Percentiles rank a stretch among this genome's conserved stretches.
Conservation (phyloP, 805 yeast species). For the Candida broadrunensis region DNA sequence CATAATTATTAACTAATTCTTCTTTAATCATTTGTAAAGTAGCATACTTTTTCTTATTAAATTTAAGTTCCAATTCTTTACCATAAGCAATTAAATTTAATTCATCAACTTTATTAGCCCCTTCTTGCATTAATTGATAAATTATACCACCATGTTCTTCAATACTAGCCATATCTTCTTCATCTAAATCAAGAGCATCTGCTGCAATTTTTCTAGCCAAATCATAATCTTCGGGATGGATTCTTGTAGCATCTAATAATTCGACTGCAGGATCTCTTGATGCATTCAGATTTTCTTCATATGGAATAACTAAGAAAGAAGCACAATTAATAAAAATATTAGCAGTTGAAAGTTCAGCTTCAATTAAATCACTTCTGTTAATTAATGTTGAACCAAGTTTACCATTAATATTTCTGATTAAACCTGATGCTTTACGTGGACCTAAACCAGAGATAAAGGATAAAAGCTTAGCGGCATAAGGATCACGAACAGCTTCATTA, state of each 20-base stretch:
- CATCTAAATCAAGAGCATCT: slow-evolving; percentile 94
- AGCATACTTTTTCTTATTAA: slow-evolving; percentile 69
- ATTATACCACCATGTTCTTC: slow-evolving; percentile 84
- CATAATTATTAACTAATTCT: slow-evolving; percentile 84
- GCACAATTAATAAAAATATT: slow-evolving; percentile 89
- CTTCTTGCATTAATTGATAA: slow-evolving; percentile 66
- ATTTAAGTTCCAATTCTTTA: slow-evolving; percentile 73
- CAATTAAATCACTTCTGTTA: slow-evolving; percentile 78
- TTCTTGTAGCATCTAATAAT: slow-evolving; percentile 87
- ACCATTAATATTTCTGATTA: slow-evolving; percentile 74
- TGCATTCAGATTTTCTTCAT: slow-evolving; percentile 52
- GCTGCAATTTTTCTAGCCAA: slow-evolving; percentile 97
- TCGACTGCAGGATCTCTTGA: slow-evolving; percentile 65
- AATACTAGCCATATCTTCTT: slow-evolving; percentile 80
- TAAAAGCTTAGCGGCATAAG: slow-evolving; percentile 65
- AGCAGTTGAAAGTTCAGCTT: slow-evolving; percentile 74
- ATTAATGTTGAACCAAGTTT: slow-evolving; percentile 57
- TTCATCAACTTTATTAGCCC: slow-evolving; percentile 75
- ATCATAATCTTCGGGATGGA: slow-evolving; percentile 97
- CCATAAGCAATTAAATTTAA: slow-evolving; percentile 90
- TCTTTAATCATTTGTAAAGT: slow-evolving; percentile 81
- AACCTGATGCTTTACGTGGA: slow-evolving; percentile 88
- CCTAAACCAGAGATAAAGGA: slow-evolving; percentile 91
- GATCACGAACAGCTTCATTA: slow-evolving; percentile 79
- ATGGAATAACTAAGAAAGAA: slow-evolving; percentile 79